phyloP scores from a whole-genome alignment of 1,284 basidiomycete species.

The Marasmius sp. region DNA sequence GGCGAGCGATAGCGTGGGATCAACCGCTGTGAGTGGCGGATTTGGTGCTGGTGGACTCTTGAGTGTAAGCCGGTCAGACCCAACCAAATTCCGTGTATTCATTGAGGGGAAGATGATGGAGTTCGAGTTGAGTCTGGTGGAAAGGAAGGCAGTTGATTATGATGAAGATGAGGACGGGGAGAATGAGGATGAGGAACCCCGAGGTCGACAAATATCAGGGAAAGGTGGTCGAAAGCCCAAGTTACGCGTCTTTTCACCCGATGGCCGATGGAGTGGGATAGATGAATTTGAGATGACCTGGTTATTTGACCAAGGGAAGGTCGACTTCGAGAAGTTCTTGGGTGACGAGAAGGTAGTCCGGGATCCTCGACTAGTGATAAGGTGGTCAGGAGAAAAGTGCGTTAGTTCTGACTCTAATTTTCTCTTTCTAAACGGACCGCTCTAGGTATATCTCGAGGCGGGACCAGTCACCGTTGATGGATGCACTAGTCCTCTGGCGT shows the following conservation, averaged over 20 bases:
- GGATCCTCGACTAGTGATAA: conserved; percentile 62
- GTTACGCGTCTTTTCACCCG: conserved; percentile 11
- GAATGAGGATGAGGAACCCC: conserved; percentile 12
- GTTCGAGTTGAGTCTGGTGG: conserved; percentile 66
- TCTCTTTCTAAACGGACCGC: background rate
- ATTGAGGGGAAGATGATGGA: conserved; percentile 54
- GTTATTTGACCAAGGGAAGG: conserved; percentile 52
- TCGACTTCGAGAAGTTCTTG: conserved; percentile 58
- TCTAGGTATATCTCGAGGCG: conserved; percentile 60
- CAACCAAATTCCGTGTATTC: conserved; percentile 52
- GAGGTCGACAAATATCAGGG: conserved; percentile 3
- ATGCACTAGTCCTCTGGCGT: conserved; percentile 64
- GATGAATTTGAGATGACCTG: conserved; percentile 53
- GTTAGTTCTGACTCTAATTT: conserved; percentile 22
- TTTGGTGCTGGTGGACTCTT: conserved; percentile 56
- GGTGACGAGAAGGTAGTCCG: conserved; percentile 51
- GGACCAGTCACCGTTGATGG: conserved; percentile 67
- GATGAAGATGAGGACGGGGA: conserved; percentile 23
- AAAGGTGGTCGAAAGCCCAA: conserved; percentile 21
- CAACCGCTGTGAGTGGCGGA: background rate
- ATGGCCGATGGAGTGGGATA: conserved; percentile 23
- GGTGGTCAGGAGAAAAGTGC: conserved; percentile 63
- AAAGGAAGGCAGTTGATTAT: conserved; percentile 8
- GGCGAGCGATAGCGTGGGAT: conserved; percentile 16
- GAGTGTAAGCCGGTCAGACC: conserved; percentile 48